Evolutionary conservation across 139 green algal genomes (phyloP).

Genomic region (Astrephomene gubernaculifera): DNA sequence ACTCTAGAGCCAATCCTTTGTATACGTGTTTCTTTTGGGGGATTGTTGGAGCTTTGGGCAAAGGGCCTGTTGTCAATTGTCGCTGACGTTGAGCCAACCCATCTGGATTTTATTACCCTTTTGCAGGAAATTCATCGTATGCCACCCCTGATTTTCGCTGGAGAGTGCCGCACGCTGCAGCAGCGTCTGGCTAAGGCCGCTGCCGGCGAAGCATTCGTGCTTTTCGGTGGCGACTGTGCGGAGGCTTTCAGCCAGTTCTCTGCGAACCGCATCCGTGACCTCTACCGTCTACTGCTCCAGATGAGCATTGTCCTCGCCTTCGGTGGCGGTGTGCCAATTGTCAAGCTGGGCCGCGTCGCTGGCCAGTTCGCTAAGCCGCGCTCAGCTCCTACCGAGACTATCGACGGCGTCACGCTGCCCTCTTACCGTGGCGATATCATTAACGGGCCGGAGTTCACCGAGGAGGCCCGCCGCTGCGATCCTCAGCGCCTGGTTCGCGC

Average conservation of each 20-base stretch:
- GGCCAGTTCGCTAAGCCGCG: conserved; percentile 99
- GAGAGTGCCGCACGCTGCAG: conserved; percentile 96
- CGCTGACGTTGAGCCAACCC: neutral
- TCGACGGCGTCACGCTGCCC: conserved; percentile 69
- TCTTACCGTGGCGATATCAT: conserved; percentile 98
- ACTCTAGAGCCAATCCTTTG: conserved; percentile 1
- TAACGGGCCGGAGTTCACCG: conserved; percentile 94
- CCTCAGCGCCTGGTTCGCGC: conserved; percentile 86
- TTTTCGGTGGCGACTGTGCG: conserved; percentile 94
- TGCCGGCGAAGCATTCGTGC: conserved; percentile 79
- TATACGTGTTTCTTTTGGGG: neutral
- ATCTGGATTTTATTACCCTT: neutral
- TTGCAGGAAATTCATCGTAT: conserved; percentile 74
- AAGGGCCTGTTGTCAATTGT: neutral
- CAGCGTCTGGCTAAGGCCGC: conserved; percentile 85
- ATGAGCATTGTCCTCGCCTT: conserved; percentile 98
- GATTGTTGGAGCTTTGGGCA: too few species aligned
- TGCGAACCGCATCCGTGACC: conserved; percentile 95
- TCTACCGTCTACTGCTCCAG: conserved; percentile 92
- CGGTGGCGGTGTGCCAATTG: conserved; percentile 93
- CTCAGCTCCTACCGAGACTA: conserved; percentile 58
- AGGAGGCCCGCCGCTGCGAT: conserved; percentile 89
- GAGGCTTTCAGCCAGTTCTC: conserved; percentile 97
- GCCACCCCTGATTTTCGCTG: conserved; percentile 97
- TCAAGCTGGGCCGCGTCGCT: conserved; percentile 99